Base-by-base conservation (phyloP, 2,329 filamentous ascomycete species). In the Clonostachys rhizophaga region DNA sequence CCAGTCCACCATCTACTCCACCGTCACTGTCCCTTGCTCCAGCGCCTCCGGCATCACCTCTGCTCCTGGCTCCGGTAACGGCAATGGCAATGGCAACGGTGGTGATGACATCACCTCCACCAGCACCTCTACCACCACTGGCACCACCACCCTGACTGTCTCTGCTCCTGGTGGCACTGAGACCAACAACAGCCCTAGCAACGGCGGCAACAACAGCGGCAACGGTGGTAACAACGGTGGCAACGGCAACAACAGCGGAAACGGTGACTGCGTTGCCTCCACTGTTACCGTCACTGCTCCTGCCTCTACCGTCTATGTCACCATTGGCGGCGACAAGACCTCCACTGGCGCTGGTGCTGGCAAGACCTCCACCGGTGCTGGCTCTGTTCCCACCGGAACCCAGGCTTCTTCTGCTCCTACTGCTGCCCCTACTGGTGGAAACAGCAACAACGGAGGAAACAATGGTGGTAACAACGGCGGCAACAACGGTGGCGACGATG, bases 301-400 rank as follows among this genome's bases (percentile, higher is more conserved):
- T 34, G 62, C 63, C 35, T 60, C 63, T 30, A 67, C 65, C 40
- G 63, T 67, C 53, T 66, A 63, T 44, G 62, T 67, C 43, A 68
- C 65, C 44, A 55, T 65, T 41, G 55, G 54, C 34, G 45, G 56
- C 44, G 41, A 50, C 43, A 50, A 60, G 42, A 51, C 52, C n/a
- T 46, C 54, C 47, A 59, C 60, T 43, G 49, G 46, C 41, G 50
- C 52, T 45, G 46, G 47, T 17, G 47, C 34, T 33, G 40, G 17
- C 43, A 11, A 43, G 17, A 49, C 40, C 42, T 34, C 44, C 42
- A 40, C 47, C 40, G 42, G 42, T 34, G 34, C 47, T 20, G 43
- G 35, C 17, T 34, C 47, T 17, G 37, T 30, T 30, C 24, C 44
- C 20, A 13, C 30, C 8, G 24, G 24, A 30, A 30, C 24, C 9